Conservation (phyloP, 148 eudicot species). For the Selenicereus undatus region DNA sequence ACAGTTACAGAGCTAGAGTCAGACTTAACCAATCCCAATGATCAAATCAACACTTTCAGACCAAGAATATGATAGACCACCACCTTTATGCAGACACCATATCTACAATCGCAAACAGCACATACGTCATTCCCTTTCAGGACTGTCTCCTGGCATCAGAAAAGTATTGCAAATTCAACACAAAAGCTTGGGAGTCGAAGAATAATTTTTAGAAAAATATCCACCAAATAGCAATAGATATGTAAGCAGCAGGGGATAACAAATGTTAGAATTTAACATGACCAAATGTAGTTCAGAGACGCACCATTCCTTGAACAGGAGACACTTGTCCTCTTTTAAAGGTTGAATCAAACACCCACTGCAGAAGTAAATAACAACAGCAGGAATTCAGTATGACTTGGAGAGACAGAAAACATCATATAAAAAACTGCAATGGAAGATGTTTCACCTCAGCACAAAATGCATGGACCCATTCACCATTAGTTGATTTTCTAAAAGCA, state of each 20-base stretch:
- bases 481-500: slow-evolving; percentile 83
- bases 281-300: slow-evolving; percentile 19
- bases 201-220: not conserved
- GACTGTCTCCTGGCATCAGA: slow-evolving; percentile 54
- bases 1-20: slow-evolving; percentile 12
- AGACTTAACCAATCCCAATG: slow-evolving; percentile 8
- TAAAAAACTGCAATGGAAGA: not conserved
- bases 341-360: slow-evolving; percentile 92
- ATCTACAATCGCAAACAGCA: slow-evolving; percentile 58
- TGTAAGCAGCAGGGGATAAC: not conserved
- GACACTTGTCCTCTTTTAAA: slow-evolving; percentile 81
- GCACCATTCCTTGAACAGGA: slow-evolving; percentile 74
- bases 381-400: slow-evolving; percentile 9
- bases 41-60: not conserved
- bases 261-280: not conserved
- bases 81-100: slow-evolving; percentile 94
- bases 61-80: slow-evolving; percentile 4
- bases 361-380: slow-evolving; percentile 26
- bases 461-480: slow-evolving; percentile 93
- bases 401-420: not conserved
- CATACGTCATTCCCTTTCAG: slow-evolving; percentile 63
- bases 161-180: slow-evolving; percentile 5
- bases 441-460: slow-evolving; percentile 85
- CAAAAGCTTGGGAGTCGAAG: not conserved
- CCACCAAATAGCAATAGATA: not conserved